Conservation (phyloP, 805 yeast species). For the Metschnikowia vanudenii region DNA sequence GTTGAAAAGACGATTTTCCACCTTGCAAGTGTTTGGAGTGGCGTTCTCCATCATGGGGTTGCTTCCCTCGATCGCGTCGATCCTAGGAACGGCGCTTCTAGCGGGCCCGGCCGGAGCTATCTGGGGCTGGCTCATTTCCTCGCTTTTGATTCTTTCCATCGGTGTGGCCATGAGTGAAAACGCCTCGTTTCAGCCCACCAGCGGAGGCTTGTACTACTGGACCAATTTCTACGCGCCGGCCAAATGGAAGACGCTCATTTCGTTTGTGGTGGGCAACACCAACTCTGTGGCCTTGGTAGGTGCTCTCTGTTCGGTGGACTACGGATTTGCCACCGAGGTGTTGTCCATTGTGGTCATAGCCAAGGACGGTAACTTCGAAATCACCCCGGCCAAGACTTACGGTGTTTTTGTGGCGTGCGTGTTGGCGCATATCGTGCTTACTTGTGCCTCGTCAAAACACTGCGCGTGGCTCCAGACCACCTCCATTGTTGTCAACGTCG, state of each 20-base stretch:
- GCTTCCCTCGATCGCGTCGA: slow-evolving; percentile 61
- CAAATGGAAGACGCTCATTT: slow-evolving; percentile 21
- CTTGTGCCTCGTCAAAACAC: slow-evolving; percentile 55
- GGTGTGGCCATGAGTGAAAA: slow-evolving; percentile 65
- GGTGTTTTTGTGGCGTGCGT: slow-evolving; percentile 67
- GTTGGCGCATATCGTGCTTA: slow-evolving; percentile 48
- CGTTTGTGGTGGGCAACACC: slow-evolving; percentile 57
- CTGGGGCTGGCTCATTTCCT: slow-evolving; percentile 73
- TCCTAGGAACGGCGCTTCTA: slow-evolving; percentile 49
- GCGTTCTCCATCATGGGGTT: slow-evolving; percentile 74
- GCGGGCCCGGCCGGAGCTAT: slow-evolving; percentile 65
- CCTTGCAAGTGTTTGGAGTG: slow-evolving; percentile 65
- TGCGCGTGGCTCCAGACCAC: slow-evolving; percentile 59
- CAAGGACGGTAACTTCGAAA: slow-evolving; percentile 53
- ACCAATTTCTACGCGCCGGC: slow-evolving; percentile 64
- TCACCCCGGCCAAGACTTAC: slow-evolving; percentile 53
- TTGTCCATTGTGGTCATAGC: slow-evolving; percentile 56
- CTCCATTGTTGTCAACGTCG: slow-evolving; percentile 54
- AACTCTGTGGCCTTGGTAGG: slow-evolving; percentile 66
- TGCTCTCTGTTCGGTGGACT: slow-evolving; percentile 65
- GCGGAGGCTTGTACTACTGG: slow-evolving; percentile 72
- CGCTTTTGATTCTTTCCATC: slow-evolving; percentile 52
- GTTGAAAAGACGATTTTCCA: slow-evolving; percentile 56
- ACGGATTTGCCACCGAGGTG: slow-evolving; percentile 65
- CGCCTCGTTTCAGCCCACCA: slow-evolving; percentile 69